Conservation (phyloP, 1,284 basidiomycete species). For the Rhodotorula sp. region DNA sequence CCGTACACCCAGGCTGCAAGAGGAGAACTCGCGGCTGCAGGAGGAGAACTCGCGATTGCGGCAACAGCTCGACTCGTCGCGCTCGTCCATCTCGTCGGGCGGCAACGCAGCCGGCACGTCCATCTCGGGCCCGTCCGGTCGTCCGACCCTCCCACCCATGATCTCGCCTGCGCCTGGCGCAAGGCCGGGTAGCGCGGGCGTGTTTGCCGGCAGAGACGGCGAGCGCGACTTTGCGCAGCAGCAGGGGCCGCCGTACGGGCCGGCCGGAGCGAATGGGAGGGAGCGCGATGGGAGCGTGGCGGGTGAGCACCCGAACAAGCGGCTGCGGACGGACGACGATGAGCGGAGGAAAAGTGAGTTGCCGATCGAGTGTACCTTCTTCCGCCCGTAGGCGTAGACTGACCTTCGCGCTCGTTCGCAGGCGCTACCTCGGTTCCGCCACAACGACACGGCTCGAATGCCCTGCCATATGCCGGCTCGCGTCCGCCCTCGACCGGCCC, state of each 20-base stretch:
- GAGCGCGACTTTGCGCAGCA: not conserved
- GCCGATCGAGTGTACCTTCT: not conserved
- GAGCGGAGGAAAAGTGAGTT: constrained; percentile 19
- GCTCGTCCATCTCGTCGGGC: constrained; percentile 15
- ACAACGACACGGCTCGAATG: constrained; percentile 7
- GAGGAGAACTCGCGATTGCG: constrained; percentile 69
- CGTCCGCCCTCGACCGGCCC: constrained; percentile 33
- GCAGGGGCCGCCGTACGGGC: not conserved
- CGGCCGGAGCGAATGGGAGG: constrained; percentile 3
- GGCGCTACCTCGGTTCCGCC: not conserved
- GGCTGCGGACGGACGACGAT: constrained; percentile 22
- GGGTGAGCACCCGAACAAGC: constrained; percentile 27
- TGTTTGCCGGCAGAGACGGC: constrained; percentile 19
- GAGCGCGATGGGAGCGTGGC: constrained; percentile 7
- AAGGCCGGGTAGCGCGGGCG: not conserved
- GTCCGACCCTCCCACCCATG: constrained; percentile 19
- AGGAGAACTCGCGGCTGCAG: constrained; percentile 50
- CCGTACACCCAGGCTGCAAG: constrained; percentile 27
- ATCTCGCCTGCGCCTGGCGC: constrained; percentile 1
- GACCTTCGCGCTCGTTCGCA: not conserved
- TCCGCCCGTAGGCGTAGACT: too few relatives aligned
- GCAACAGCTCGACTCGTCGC: constrained; percentile 60
- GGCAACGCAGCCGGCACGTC: constrained; percentile 36
- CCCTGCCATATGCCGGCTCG: constrained; percentile 10
- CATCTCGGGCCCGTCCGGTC: constrained; percentile 42